Base-by-base conservation (phyloP, 1,284 basidiomycete genomes). In the Trametes versicolor region DNA sequence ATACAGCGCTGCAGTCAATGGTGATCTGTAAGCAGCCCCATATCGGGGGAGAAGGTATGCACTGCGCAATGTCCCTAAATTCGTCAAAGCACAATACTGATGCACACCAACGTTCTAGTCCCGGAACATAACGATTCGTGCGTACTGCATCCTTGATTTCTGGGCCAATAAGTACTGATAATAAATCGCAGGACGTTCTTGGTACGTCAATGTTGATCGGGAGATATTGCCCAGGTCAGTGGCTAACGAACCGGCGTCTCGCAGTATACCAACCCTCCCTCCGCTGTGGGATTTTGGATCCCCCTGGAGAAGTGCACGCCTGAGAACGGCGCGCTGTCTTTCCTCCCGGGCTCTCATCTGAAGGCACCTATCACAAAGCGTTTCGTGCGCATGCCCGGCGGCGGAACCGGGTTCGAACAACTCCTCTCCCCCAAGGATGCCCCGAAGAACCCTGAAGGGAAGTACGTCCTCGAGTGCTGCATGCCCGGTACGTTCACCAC, bases 251-350 rank as follows among this genome's bases (percentile, higher is more conserved):
- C 41, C 50, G 41, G 54, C 34, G 41, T 52, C 25, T 34, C 21
- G 19, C 36, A 95, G 95, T 98, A 97, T 77, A 98, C 96, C 4
- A 83, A 93, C 55, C 97, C 97, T 9, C 95, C 95, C 0, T 90
- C 88, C 7, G 97, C 97, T 0, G 83, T 99, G 6, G 97, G 97
- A 0, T 95, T 96, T 75, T 99, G 97, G 97, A 93, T 98, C 63
- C 94, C 97, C 0, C 81, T 99, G 23, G 97, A 99, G 76, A 86
- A 88, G 66, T 97, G 95, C 75, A 96, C 94, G 7, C 77, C 87
- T 1, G 79, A 82, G 56, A 98, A 98, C 71, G 96, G 96, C 4
- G 95, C 96, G 25, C 83, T 98, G 48, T 96, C 92, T 1, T 98
- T 98, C 79, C 82, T 96, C 0, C 95, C 96, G 0, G 95, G 95